Evolutionary conservation across 345 rosid species (phyloP), one percentile per base, ranked within the genome.

Genomic region (Erodium maritimum): DNA sequence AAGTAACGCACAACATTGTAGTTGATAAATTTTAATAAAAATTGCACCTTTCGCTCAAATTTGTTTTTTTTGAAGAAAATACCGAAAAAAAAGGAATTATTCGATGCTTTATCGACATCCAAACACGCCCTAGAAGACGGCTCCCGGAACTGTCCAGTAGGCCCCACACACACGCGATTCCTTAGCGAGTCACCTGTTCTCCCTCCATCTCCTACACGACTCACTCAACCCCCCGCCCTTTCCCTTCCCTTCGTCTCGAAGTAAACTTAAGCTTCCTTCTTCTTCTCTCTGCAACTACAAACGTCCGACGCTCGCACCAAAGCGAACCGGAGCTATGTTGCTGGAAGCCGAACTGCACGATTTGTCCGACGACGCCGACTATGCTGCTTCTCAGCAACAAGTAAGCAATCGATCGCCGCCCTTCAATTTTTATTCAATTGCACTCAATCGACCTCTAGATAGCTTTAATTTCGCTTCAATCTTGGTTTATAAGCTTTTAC

Each of bases 311-410:
- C 14, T 2, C 48, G 34, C 34, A 29, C 48, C 14, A 3, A 42
- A 14, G 48, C 48, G 8, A 55, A n/a, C n/a, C n/a, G n/a, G 3
- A 23, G 69, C 64, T 10, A 89, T 89, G 88, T n/a, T n/a, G n/a
- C 95, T 75, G 59, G 88, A 87, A 80, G 50, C 85, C 8, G 99
- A 94, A 61, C 78, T 79, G 51, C 83, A 83, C 56, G 99, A 94
- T 69, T 81, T 94, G 60, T 87, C 97, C 4, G 99, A 94, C 77
- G 99, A 94, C 73, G 88, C 97, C 52, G 97, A 94, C 71, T 94
- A 87, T 79, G 97, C 96, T 2, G 97, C 93, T 7, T 90, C 99
- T 25, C 73, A 78, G 58, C 88, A 73, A 20, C 90, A 90, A 65
- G 97, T 87, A 73, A 66, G 72, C 58, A 16, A 16, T 61, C 67